Base-by-base conservation (phyloP, 2,329 filamentous ascomycete genomes). In the Aureobasidium pullulans region DNA sequence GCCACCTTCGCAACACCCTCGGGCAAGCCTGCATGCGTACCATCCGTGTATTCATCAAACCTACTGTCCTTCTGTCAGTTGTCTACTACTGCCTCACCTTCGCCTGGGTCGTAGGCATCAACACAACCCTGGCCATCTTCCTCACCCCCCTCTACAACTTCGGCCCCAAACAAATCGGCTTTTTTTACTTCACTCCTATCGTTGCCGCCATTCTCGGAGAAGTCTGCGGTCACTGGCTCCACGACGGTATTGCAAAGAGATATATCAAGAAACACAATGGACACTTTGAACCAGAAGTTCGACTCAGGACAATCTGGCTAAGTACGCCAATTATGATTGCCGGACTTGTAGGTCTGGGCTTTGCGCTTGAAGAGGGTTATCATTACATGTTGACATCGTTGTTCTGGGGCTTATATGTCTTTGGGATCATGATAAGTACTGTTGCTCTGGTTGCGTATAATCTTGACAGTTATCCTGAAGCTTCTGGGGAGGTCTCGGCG, bases 101-200 rank as follows among this genome's bases (percentile, higher is more conserved):
- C 32, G 64, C 64, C 7, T 67, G 65, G 66, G 64, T 63, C 0
- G 63, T 67, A 7, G 65, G 65, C 2, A 66, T 66, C 56, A 66
- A 66, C 46, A 67, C 63, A 1, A 67, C 64, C 43, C 43, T 62
- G 3, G 37, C 61, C n/a, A 66, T 66, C 32, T 67, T 67, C 42
- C 59, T 64, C 9, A 65, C 64, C 6, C 62, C 69, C 81, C 83
- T 65, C 56, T 50, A 67, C 44, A 56, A 63, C 23, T 65, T 65
- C 36, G 77, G 75, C 0, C 73, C 76, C 0, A 75, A 75, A 47
- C 73, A 78, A 54, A 78, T 83, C 49, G 81, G 77, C 1, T 77
- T 75, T 62, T 82, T 84, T 66, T 84, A 85, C 70, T 84, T 85
- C 66, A 79, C 81, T 0, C 80, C 80, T 2, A 75, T 84, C 29